phyloP scores from a whole-genome alignment of 495 filamentous ascomycete genomes.

The Trypethelium eluteriae region DNA sequence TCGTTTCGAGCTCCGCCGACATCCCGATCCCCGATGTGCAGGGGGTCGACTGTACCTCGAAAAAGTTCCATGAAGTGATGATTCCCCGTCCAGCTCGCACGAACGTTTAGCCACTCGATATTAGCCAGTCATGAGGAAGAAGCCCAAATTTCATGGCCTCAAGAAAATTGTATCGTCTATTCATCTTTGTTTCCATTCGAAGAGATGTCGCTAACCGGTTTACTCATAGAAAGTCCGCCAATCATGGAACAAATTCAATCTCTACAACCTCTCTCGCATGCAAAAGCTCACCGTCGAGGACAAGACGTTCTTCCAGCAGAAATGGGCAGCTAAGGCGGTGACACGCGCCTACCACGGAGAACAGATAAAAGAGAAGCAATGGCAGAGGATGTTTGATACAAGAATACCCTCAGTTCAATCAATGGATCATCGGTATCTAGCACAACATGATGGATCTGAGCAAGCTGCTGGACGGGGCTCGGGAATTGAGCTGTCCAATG shows the following conservation, averaged over 20 bases:
- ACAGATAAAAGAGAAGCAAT: constrained; percentile 79
- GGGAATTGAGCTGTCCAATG: constrained; percentile 41
- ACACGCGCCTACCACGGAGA: constrained; percentile 89
- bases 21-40: background rate
- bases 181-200: constrained; percentile 20
- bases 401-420: constrained; percentile 70
- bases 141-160: constrained; percentile 51
- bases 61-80: background rate
- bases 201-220: constrained; percentile 13
- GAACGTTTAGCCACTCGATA: background rate
- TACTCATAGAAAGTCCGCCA: constrained; percentile 72
- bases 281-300: constrained; percentile 25
- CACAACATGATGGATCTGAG: constrained; percentile 68
- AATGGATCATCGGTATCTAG: constrained; percentile 73
- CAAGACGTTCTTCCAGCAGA: constrained; percentile 90
- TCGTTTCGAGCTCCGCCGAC: background rate
- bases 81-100: background rate
- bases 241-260: constrained; percentile 96
- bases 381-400: constrained; percentile 83
- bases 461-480: constrained; percentile 74
- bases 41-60: background rate
- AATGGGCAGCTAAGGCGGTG: constrained; percentile 80
- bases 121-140: background rate
- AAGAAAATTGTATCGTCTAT: constrained; percentile 49
- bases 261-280: constrained; percentile 71